These are phyloP conservation scores for Ottelia alismoides DNA, from an alignment of 106 monocot species.

Conservation along the genomic window DNA sequence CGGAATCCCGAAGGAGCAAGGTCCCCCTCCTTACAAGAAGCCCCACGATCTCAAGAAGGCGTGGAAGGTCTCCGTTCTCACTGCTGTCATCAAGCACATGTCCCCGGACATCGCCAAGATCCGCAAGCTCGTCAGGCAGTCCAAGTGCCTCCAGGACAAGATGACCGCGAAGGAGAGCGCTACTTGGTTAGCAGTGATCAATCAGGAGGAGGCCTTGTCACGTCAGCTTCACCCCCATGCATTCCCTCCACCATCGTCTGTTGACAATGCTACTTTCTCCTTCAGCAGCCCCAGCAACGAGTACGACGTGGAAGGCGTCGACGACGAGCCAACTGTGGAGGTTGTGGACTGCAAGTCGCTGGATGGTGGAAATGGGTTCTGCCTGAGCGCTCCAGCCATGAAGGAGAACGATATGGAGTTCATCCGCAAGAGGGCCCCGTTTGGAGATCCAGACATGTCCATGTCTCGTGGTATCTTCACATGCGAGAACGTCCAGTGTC, in stretches of 20 bases:
- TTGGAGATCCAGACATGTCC: too few relatives aligned
- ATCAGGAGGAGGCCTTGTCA: slow-evolving; percentile 52
- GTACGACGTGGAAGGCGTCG: slow-evolving; percentile 50
- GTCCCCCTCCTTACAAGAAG: slow-evolving; percentile 23
- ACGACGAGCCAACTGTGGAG: slow-evolving; percentile 20
- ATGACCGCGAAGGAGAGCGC: slow-evolving; percentile 59
- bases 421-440: too few relatives aligned
- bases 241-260: slow-evolving; percentile 17
- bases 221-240: slow-evolving; percentile 34
- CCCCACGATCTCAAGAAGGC: slow-evolving; percentile 34
- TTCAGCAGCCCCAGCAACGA: slow-evolving; percentile 21
- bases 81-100: slow-evolving; percentile 29
- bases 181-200: slow-evolving; percentile 63
- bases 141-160: slow-evolving; percentile 40
- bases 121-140: slow-evolving; percentile 26
- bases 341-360: slow-evolving; percentile 13
- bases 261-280: slow-evolving; percentile 16
- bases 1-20: slow-evolving; percentile 15
- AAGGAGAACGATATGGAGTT: too few relatives aligned
- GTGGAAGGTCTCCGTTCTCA: slow-evolving; percentile 29
- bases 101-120: slow-evolving; percentile 23
- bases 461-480: too few relatives aligned
- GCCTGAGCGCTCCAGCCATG: not conserved
- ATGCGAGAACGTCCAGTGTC: too few relatives aligned
- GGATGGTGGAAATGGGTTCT: slow-evolving; percentile 1